phyloP scores from a whole-genome alignment of 768 basidiomycete genomes.

The Boletus pseudopeckii region DNA sequence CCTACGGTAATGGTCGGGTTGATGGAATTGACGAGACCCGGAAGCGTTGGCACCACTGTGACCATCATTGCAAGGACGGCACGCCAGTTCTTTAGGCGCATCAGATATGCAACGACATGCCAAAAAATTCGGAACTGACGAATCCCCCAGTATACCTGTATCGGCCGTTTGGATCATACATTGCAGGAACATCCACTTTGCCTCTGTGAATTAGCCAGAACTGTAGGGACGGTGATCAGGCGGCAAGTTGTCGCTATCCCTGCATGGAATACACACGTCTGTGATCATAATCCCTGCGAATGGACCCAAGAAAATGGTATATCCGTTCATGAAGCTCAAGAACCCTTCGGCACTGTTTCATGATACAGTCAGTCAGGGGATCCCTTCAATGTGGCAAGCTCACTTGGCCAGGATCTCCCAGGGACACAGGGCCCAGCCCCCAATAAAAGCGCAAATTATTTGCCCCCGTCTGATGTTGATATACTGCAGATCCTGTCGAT shows the following conservation, averaged over 20 bases:
- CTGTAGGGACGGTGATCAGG: conserved; percentile 31
- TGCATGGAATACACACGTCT: conserved; percentile 40
- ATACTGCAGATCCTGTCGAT: conserved; percentile 10
- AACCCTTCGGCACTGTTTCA: conserved; percentile 53
- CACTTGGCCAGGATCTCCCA: conserved; percentile 74
- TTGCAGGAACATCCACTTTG: conserved; percentile 75
- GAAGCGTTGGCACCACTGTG: conserved; percentile 66
- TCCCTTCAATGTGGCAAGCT: not conserved
- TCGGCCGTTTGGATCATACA: conserved; percentile 77
- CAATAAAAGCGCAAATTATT: conserved; percentile 73
- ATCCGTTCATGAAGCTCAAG: conserved; percentile 76
- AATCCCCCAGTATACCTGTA: conserved; percentile 77
- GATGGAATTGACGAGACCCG: conserved; percentile 76
- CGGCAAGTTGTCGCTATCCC: not conserved
- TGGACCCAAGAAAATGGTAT: conserved; percentile 83
- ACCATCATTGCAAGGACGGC: conserved; percentile 66
- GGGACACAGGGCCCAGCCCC: conserved; percentile 82
- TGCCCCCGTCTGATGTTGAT: conserved; percentile 81
- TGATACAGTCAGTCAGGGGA: not conserved
- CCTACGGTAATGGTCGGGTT: conserved; percentile 63
- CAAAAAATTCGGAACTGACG: conserved; percentile 35
- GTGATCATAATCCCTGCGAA: conserved; percentile 73
- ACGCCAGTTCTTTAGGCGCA: conserved; percentile 66
- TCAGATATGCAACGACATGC: not conserved
- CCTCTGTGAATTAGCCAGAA: conserved; percentile 76